Evolutionary conservation across 2,329 filamentous ascomycete species (phyloP), one percentile per base, ranked within the genome.

Genomic region (Sodiomyces alkalinus): DNA sequence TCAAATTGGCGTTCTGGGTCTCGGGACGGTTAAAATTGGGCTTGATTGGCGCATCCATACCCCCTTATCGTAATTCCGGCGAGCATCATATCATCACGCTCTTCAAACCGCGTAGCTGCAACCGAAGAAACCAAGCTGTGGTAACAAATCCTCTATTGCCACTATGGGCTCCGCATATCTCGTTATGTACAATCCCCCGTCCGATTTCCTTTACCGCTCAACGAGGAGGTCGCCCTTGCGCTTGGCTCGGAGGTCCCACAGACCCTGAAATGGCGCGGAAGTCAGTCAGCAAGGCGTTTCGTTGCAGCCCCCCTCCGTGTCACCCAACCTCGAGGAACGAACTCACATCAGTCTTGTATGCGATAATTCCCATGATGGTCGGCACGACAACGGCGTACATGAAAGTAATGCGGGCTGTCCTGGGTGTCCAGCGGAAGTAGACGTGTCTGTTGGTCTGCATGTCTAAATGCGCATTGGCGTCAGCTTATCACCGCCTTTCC

Each of bases 381-480:
- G 90, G 90, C 23, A 94, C 68, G 30, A 76, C 59, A 19, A 74
- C 59, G 33, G 79, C 68, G 55, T 87, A 94, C 39, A 77, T 62
- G 49, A 94, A 72, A 4, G 77, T 75, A 46, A 94, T 55, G 59
- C 71, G 74, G 17, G 82, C 83, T 25, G 83, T 92, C 46, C 80
- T 68, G 29, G 74, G 69, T 19, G 80, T 96, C 82, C 83, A 96
- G 55, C 83, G 72, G 70, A 96, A 98, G 70, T 82, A 93, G 60
- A 83, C 83, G 70, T 86, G 78, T 41, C 90, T 79, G 62, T 81
- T 83, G 47, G 69, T 63, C 47, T 68, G 72, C 74, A 94, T 80
- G 52, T 79, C 86, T 93, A n/a, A n/a, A n/a, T n/a, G 46, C 43
- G 33, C 19, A 33, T 25, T 16, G 28, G 24, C 42, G 49, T 45